Percentiles rank a stretch among this genome's conserved stretches.
Conservation (phyloP, 73 alveolate genomes). For the Symbiodinium natans region DNA sequence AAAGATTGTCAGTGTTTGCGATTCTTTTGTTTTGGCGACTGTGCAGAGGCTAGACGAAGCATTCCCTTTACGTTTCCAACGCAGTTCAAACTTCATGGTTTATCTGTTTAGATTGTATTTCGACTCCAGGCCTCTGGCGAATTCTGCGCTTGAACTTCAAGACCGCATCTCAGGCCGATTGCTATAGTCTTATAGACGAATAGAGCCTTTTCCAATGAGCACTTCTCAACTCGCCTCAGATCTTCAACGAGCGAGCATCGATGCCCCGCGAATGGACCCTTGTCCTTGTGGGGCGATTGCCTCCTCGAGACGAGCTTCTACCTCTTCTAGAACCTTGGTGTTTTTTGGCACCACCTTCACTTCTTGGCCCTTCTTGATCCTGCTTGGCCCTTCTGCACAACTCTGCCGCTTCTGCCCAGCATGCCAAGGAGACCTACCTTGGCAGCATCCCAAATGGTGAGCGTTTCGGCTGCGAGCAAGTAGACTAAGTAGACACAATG, state of each 20-base stretch:
- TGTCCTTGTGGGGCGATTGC: constrained; percentile 66
- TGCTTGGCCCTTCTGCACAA: no score
- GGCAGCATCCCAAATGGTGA: constrained; percentile 45
- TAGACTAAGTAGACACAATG: background rate
- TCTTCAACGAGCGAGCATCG: constrained; percentile 81
- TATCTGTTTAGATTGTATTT: no score
- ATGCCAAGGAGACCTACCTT: constrained; percentile 24
- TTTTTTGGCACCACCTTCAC: no score
- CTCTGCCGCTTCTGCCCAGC: no score
- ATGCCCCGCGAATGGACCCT: constrained; percentile 85
- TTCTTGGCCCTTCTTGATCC: no score
- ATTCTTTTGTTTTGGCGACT: no score
- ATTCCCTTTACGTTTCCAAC: no score
- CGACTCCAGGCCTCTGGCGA: constrained; percentile 55
- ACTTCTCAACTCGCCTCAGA: background rate
- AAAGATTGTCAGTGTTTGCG: no score
- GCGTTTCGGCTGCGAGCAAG: background rate
- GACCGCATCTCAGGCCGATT: constrained; percentile 57
- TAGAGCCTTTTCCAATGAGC: no score
- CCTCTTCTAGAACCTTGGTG: background rate
- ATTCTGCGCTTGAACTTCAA: constrained; percentile 62
- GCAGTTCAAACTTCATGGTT: no score
- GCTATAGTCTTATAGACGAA: no score
- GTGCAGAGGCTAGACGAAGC: no score
- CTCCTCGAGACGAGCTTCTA: background rate